phyloP scores from a whole-genome alignment of 208 protist genomes.

The Acanthamoeba sp. region DNA sequence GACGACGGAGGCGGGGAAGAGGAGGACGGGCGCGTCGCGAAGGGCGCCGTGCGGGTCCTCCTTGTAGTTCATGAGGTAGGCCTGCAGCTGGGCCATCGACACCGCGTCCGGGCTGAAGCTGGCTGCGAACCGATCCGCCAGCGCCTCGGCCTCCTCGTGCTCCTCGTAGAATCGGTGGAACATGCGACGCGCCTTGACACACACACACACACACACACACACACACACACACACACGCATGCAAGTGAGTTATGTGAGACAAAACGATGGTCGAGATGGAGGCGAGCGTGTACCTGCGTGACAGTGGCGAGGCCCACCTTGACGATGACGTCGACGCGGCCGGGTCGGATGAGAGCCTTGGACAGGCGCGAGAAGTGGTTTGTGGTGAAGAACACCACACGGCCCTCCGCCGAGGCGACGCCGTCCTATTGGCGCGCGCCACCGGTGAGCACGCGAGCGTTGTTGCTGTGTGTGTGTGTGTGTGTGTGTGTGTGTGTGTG shows the following conservation, averaged over 20 bases:
- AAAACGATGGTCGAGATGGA: no score
- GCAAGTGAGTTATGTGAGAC: no score
- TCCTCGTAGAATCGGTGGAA: constrained; percentile 56
- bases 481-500: no score
- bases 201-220: no score
- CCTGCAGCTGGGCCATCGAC: constrained; percentile 42
- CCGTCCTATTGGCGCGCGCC: constrained; percentile 88
- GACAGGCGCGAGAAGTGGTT: constrained; percentile 96
- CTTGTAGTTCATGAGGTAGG: constrained; percentile 63
- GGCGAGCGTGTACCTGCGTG: constrained; percentile 89
- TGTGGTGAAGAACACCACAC: constrained; percentile 97
- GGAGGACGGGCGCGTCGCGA: not conserved
- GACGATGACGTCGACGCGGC: constrained; percentile 95
- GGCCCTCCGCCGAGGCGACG: constrained; percentile 95
- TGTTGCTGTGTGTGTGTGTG: no score
- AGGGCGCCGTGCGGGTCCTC: constrained; percentile 21
- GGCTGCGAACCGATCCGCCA: constrained; percentile 3
- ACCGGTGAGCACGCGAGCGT: no score
- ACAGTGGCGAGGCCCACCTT: constrained; percentile 90
- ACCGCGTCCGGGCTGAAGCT: not conserved
- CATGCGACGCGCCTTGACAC: constrained; percentile 33
- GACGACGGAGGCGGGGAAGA: not conserved
- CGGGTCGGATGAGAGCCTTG: constrained; percentile 95
- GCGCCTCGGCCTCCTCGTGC: not conserved
- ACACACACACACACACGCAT: no score